Percentiles rank a stretch among this genome's conserved stretches.
Evolutionary conservation across 495 filamentous ascomycete genomes (phyloP).

Genomic region (Cudoniella acicularis): DNA sequence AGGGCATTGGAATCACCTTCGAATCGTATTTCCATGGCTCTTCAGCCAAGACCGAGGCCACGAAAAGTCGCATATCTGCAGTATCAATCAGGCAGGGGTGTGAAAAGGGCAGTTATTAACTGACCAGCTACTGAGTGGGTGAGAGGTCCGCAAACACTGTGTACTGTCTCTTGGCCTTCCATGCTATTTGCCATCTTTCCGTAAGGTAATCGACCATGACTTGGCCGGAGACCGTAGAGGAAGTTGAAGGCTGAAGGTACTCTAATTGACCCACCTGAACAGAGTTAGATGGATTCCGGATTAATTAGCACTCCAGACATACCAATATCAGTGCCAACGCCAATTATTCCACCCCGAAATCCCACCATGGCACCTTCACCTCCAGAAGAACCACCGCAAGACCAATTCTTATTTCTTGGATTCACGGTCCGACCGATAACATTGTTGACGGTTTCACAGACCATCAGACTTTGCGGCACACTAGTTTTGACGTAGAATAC

Average conservation of each 20-base stretch:
- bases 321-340: constrained; percentile 67
- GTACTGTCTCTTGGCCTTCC: constrained; percentile 49
- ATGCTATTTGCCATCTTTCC: constrained; percentile 47
- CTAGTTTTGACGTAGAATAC: constrained; percentile 67
- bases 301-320: too few relatives aligned
- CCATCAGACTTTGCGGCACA: constrained; percentile 51
- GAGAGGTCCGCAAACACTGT: constrained; percentile 36
- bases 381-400: constrained; percentile 60
- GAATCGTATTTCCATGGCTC: constrained; percentile 64
- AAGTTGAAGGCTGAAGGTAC: constrained; percentile 58
- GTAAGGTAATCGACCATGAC: constrained; percentile 54
- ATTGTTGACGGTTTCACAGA: constrained; percentile 55
- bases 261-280: constrained; percentile 60
- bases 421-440: constrained; percentile 66
- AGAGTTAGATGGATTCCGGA: neutral
- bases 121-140: constrained; percentile 32
- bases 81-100: too few relatives aligned
- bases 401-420: constrained; percentile 54
- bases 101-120: too few relatives aligned
- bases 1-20: constrained; percentile 54
- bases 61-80: constrained; percentile 59
- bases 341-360: constrained; percentile 38
- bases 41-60: constrained; percentile 50
- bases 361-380: constrained; percentile 53
- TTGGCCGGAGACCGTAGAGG: constrained; percentile 57